These are phyloP conservation scores for Sparassis latifolia DNA, from an alignment of 1,284 basidiomycete genomes.

Conservation along the genomic window DNA sequence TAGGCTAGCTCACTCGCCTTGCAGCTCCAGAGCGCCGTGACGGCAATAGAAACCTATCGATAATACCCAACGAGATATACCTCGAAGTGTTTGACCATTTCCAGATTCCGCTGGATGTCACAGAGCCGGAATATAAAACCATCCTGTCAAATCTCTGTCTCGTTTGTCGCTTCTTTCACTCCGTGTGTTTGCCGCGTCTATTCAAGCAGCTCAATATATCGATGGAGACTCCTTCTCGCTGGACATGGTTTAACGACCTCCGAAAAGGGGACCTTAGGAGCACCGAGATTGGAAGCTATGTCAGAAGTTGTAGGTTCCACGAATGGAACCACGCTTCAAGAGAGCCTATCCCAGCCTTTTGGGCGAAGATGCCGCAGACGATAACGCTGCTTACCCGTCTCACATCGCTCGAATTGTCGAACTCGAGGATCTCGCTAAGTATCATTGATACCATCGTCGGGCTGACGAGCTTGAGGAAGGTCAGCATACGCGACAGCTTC, in stretches of 20 bases:
- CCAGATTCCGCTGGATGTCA: not conserved
- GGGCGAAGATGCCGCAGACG: not conserved
- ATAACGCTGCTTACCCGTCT: not conserved
- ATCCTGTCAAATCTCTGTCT: not conserved
- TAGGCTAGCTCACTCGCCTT: not conserved
- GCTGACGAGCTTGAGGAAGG: not conserved
- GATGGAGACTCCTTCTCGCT: not conserved
- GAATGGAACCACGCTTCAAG: not conserved
- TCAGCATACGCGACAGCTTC: not conserved
- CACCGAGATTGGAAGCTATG: not conserved
- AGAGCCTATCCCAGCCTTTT: not conserved
- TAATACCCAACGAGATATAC: not conserved
- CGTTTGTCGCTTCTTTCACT: constrained; percentile 1
- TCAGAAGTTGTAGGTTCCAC: not conserved
- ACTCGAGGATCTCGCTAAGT: not conserved
- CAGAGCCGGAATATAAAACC: not conserved
- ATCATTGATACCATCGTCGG: not conserved
- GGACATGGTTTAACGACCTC: not conserved
- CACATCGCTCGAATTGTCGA: not conserved
- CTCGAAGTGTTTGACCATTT: not conserved
- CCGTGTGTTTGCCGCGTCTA: not conserved
- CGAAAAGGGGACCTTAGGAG: not conserved
- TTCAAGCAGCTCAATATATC: not conserved
- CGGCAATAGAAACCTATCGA: not conserved
- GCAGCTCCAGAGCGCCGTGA: not conserved